A percentile compares a stretch with the other conserved stretches of the same genome.
Evolutionary conservation across 1,284 basidiomycete species (phyloP).

Genomic region (Anthracocystis walkeri): DNA sequence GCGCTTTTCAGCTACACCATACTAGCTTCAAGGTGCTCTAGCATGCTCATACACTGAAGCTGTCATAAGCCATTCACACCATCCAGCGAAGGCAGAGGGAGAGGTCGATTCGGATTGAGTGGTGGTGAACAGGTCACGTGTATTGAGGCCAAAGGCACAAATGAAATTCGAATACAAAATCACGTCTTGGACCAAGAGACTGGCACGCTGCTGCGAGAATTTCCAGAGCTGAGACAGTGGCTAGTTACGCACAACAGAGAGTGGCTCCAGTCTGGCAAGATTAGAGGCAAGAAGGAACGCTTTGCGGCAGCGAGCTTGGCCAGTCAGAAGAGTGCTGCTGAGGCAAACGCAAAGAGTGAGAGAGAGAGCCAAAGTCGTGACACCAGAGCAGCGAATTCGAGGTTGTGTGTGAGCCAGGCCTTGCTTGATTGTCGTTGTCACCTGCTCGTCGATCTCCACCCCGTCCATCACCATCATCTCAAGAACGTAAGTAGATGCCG

Average conservation of each 20-base stretch:
- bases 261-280: background rate
- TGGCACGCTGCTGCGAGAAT: background rate
- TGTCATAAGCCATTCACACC: too few species aligned
- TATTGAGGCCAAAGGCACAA: background rate
- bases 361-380: background rate
- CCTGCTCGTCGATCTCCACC: slow-evolving; percentile 28
- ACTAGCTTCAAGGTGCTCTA: too few species aligned
- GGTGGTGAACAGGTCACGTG: background rate
- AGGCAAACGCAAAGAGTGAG: background rate
- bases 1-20: background rate
- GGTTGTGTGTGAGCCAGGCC: background rate
- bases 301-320: background rate
- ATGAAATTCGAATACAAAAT: background rate
- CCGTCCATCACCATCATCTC: slow-evolving; percentile 52
- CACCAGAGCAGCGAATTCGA: background rate
- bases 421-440: slow-evolving; percentile 14
- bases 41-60: too few species aligned
- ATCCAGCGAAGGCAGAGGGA: background rate
- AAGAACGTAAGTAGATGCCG: slow-evolving; percentile 51
- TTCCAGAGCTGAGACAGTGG: background rate
- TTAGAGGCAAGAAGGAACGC: slow-evolving; percentile 1
- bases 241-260: background rate
- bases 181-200: background rate
- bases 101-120: too few species aligned
- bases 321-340: background rate